A percentile compares a stretch with the other conserved stretches of the same genome.
These are phyloP conservation scores for Musa schizocarpa DNA, from an alignment of 176 grass and related monocot genomes.

Conservation along the genomic window DNA sequence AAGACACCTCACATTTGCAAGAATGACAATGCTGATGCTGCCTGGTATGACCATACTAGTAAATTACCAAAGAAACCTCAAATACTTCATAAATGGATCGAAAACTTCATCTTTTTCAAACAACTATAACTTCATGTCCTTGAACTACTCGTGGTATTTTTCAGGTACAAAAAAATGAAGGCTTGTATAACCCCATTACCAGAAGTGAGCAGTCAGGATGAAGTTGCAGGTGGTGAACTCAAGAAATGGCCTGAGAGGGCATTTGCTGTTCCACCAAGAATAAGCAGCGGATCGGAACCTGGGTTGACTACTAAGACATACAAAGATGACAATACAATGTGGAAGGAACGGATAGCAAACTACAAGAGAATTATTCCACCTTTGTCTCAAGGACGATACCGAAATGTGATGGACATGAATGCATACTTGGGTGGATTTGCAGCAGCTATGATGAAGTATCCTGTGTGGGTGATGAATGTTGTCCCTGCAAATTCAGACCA, in stretches of 20 bases:
- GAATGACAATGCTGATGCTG: conserved; percentile 16
- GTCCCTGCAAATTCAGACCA: background rate
- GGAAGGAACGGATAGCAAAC: background rate
- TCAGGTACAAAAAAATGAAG: conserved; percentile 17
- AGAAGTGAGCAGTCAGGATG: conserved; percentile 4
- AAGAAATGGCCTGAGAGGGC: conserved; percentile 17
- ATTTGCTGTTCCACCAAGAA: conserved; percentile 15
- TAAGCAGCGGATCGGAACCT: background rate
- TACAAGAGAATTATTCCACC: conserved; percentile 2
- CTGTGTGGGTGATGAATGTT: conserved; percentile 12
- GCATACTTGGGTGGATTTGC: conserved; percentile 9
- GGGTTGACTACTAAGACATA: background rate
- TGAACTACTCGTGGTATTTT: background rate
- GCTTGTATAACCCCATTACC: conserved; percentile 14
- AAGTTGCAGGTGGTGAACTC: conserved; percentile 14
- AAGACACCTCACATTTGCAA: conserved; percentile 18
- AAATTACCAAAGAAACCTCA: too few relatives aligned
- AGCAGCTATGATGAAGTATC: background rate
- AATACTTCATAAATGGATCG: background rate
- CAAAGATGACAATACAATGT: conserved; percentile 4
- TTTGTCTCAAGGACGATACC: background rate
- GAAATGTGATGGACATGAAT: conserved; percentile 20
- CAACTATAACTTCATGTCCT: too few relatives aligned
- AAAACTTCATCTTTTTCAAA: background rate
- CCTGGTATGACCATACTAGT: conserved; percentile 5